These are phyloP conservation scores for Rhizopogon vulgaris DNA, from an alignment of 768 basidiomycete species.

Conservation along the genomic window DNA sequence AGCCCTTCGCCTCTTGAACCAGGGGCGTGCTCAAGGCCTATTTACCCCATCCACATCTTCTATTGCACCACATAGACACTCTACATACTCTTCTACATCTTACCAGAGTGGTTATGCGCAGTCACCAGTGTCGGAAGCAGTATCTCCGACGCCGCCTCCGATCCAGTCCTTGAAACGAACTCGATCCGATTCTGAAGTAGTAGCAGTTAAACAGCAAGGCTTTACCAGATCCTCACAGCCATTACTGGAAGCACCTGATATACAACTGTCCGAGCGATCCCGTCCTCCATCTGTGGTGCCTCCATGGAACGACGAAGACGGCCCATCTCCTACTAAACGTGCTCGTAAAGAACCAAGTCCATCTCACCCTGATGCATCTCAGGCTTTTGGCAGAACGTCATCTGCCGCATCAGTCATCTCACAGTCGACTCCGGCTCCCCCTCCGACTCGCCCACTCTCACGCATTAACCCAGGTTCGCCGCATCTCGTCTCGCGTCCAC, in stretches of 20 bases:
- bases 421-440: conserved; percentile 6
- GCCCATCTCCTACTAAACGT: conserved; percentile 69
- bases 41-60: conserved; percentile 81
- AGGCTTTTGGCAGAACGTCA: conserved; percentile 8
- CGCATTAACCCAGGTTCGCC: conserved; percentile 27
- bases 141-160: conserved; percentile 47
- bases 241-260: conserved; percentile 35
- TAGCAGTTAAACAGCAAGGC: conserved; percentile 11
- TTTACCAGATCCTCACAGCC: conserved; percentile 16
- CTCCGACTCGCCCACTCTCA: conserved; percentile 26
- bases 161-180: conserved; percentile 50
- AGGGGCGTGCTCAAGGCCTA: conserved; percentile 80
- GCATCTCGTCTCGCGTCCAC: conserved; percentile 38
- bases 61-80: conserved; percentile 35
- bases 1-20: conserved; percentile 75
- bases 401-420: conserved; percentile 8
- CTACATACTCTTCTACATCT: conserved; percentile 51
- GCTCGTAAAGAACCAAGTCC: conserved; percentile 48
- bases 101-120: conserved; percentile 41
- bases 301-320: conserved; percentile 49
- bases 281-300: conserved; percentile 47
- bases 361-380: conserved; percentile 27
- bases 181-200: conserved; percentile 61
- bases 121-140: conserved; percentile 34
- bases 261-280: conserved; percentile 39